Percentiles rank a stretch among this genome's conserved stretches.
These are phyloP conservation scores for Globisporangium spiculum DNA, from an alignment of 352 stramenopile genomes.

Conservation along the genomic window DNA sequence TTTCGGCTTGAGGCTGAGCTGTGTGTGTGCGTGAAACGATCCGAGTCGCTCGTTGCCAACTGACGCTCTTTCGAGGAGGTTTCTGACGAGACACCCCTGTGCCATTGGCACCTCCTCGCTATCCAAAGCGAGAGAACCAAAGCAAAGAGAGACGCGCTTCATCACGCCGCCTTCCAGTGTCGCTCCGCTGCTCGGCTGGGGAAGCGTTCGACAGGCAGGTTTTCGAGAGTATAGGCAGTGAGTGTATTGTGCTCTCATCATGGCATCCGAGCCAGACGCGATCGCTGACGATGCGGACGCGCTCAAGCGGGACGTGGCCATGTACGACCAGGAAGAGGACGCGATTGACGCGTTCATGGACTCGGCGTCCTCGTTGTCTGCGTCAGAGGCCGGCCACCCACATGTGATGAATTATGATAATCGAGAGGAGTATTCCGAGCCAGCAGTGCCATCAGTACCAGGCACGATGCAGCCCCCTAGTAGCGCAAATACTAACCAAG, in stretches of 20 bases:
- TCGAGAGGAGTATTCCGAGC: neutral
- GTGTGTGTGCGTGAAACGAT: neutral
- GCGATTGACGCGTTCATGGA: conserved; percentile 12
- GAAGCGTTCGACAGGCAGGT: no score
- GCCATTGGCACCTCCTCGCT: neutral
- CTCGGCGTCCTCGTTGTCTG: conserved; percentile 4
- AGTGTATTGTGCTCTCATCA: neutral
- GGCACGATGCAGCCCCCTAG: neutral
- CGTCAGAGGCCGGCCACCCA: neutral
- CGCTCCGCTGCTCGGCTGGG: no score
- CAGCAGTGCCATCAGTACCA: conserved; percentile 2
- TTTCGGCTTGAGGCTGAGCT: neutral
- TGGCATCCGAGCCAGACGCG: neutral
- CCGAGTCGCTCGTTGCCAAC: neutral
- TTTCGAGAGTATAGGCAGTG: no score
- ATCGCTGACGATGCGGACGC: neutral
- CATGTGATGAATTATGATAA: neutral
- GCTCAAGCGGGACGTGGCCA: neutral
- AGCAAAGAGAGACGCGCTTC: neutral
- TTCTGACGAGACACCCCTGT: neutral
- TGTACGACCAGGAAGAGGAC: conserved; percentile 9
- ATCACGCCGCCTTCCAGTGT: neutral
- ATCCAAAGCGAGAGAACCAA: no score
- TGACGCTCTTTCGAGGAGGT: neutral
- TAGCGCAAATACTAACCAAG: no score